These are phyloP conservation scores for Coemansia sp. DNA, from an alignment of 192 early-diverging fungal genomes.

Conservation along the genomic window DNA sequence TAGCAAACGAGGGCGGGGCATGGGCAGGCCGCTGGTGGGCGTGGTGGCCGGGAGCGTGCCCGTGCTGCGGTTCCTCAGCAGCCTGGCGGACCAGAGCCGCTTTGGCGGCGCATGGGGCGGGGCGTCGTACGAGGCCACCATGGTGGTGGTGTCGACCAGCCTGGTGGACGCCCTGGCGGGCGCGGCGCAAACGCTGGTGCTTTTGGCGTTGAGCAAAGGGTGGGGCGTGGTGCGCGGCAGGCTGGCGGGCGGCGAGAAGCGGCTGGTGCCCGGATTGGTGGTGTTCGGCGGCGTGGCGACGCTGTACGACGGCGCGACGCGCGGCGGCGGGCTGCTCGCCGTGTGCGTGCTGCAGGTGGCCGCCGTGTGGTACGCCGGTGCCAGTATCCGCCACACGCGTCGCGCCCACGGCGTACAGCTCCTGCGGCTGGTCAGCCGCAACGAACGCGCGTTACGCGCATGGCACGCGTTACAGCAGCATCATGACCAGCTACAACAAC, in stretches of 20 bases:
- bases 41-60: conserved; percentile 29
- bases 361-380: conserved; percentile 28
- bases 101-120: conserved; percentile 21
- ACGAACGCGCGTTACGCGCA: conserved; percentile 22
- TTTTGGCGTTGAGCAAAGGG: conserved; percentile 43
- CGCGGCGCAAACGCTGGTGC: conserved; percentile 24
- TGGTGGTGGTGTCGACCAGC: conserved; percentile 42
- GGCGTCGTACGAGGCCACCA: conserved; percentile 40
- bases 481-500: no score
- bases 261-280: conserved; percentile 35
- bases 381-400: conserved; percentile 28
- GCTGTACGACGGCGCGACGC: conserved; percentile 42
- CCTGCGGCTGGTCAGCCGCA: conserved; percentile 38
- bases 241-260: conserved; percentile 41
- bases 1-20: no score
- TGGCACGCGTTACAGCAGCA: no score
- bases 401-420: conserved; percentile 35
- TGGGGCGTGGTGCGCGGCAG: conserved; percentile 44
- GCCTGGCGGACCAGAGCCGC: conserved; percentile 45
- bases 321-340: conserved; percentile 43
- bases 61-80: conserved; percentile 33
- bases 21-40: conserved; percentile 9
- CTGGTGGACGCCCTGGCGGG: conserved; percentile 45
- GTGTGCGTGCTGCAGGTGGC: conserved; percentile 28
- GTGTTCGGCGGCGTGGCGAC: conserved; percentile 32